A percentile compares a stretch with the other conserved stretches of the same genome.
phyloP scores from a whole-genome alignment of 805 yeast genomes.

The Starmerella bombi region DNA sequence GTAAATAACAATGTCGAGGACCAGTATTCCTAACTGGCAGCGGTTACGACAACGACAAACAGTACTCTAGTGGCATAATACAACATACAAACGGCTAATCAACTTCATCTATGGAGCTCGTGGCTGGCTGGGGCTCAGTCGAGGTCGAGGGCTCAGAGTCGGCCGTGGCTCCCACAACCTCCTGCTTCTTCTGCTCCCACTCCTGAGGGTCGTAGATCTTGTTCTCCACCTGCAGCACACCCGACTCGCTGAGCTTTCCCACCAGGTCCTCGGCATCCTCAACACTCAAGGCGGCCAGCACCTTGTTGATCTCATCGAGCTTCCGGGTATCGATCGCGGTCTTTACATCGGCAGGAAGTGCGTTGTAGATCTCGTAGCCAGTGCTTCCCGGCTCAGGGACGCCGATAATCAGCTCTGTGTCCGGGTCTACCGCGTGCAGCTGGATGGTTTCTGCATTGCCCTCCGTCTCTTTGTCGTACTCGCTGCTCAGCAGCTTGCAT shows the following conservation, averaged over 20 bases:
- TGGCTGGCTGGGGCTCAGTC: too few species aligned
- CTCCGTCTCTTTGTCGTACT: constrained; percentile 27
- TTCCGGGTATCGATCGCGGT: constrained; percentile 58
- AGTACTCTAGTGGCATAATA: too few species aligned
- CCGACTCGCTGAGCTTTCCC: constrained; percentile 63
- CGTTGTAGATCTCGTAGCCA: constrained; percentile 33
- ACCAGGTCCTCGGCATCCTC: constrained; percentile 70
- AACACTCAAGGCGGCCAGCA: constrained; percentile 57
- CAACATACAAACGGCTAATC: too few species aligned
- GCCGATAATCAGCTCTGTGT: constrained; percentile 58
- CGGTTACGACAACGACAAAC: too few species aligned
- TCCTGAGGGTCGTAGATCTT: constrained; percentile 30
- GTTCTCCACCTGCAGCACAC: constrained; percentile 68
- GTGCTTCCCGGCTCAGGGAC: constrained; percentile 33
- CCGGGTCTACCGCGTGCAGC: constrained; percentile 75
- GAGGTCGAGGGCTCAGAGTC: too few species aligned
- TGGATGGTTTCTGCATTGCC: constrained; percentile 75
- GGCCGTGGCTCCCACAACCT: too few species aligned
- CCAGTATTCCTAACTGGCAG: too few species aligned
- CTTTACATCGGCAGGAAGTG: constrained; percentile 56
- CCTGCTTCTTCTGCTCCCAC: constrained; percentile 25
- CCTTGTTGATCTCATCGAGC: constrained; percentile 69
- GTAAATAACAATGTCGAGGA: too few species aligned
- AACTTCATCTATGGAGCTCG: too few species aligned
- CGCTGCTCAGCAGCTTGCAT: constrained; percentile 49